Conservation (phyloP, 2,329 filamentous ascomycete species). For the Curvularia lunata region DNA sequence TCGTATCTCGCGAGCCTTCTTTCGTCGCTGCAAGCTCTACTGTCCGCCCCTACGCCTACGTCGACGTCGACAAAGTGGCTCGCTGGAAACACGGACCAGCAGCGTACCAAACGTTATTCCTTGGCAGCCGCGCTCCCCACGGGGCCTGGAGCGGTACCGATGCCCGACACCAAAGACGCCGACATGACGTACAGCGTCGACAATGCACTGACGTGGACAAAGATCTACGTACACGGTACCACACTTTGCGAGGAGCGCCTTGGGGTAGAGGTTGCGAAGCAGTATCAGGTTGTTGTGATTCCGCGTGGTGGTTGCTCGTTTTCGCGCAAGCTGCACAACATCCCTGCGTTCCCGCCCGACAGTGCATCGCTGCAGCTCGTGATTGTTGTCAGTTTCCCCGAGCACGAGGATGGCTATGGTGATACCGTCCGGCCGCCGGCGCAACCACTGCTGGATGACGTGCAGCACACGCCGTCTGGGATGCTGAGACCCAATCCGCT, state of each 20-base stretch:
- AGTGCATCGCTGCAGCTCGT: conserved; percentile 75
- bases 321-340: conserved; percentile 78
- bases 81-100: conserved; percentile 12
- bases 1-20: conserved; percentile 46
- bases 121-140: conserved; percentile 61
- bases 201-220: conserved; percentile 69
- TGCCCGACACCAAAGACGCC: conserved; percentile 64
- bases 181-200: conserved; percentile 41
- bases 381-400: conserved; percentile 72
- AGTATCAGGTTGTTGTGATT: conserved; percentile 79
- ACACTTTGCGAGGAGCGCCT: conserved; percentile 69
- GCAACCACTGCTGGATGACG: conserved; percentile 75
- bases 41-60: conserved; percentile 34
- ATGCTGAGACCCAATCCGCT: conserved; percentile 74
- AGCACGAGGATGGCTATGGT: conserved; percentile 42
- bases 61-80: conserved; percentile 17
- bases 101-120: conserved; percentile 33
- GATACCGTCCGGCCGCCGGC: conserved; percentile 48
- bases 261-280: conserved; percentile 57
- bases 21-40: conserved; percentile 45
- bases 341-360: conserved; percentile 75
- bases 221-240: conserved; percentile 70
- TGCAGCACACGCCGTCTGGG: conserved; percentile 74
- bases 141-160: conserved; percentile 69
- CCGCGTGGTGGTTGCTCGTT: conserved; percentile 85